phyloP scores from a whole-genome alignment of 768 basidiomycete genomes.

The Leccinum subgranulosum region DNA sequence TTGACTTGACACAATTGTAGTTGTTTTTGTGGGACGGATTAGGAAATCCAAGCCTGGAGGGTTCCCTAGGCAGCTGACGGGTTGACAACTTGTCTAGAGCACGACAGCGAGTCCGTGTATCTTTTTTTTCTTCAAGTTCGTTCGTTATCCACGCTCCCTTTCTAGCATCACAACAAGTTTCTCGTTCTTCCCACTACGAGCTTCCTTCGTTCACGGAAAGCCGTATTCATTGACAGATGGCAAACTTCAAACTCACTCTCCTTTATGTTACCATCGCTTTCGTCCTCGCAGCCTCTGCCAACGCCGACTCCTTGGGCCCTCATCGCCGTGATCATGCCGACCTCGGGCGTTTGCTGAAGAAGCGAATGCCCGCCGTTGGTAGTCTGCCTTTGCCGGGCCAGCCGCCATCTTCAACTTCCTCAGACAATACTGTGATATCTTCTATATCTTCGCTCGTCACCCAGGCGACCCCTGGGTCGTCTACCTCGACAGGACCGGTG shows the following conservation, averaged over 20 bases:
- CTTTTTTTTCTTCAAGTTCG: constrained; percentile 12
- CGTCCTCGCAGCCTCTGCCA: constrained; percentile 42
- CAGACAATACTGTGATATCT: neutral
- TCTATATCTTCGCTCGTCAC: neutral
- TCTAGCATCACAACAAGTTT: neutral
- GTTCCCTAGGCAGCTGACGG: constrained; percentile 17
- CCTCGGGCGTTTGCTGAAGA: constrained; percentile 67
- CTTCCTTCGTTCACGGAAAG: constrained; percentile 1
- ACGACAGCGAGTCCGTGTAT: neutral
- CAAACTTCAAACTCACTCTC: constrained; percentile 57
- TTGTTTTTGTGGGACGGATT: constrained; percentile 8
- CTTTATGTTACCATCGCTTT: constrained; percentile 58
- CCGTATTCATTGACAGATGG: constrained; percentile 39
- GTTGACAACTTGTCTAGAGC: constrained; percentile 15
- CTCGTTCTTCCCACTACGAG: neutral
- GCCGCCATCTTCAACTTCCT: constrained; percentile 16
- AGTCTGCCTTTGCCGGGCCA: neutral
- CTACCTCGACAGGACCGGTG: constrained; percentile 21
- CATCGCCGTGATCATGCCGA: constrained; percentile 54
- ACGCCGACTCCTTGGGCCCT: constrained; percentile 42
- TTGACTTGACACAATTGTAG: neutral
- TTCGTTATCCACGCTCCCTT: constrained; percentile 16
- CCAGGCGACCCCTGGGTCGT: constrained; percentile 10
- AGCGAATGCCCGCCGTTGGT: constrained; percentile 42
- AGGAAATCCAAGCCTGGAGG: constrained; percentile 1